phyloP scores from a whole-genome alignment of 2,329 filamentous ascomycete species.

The Talaromyces sp. region DNA sequence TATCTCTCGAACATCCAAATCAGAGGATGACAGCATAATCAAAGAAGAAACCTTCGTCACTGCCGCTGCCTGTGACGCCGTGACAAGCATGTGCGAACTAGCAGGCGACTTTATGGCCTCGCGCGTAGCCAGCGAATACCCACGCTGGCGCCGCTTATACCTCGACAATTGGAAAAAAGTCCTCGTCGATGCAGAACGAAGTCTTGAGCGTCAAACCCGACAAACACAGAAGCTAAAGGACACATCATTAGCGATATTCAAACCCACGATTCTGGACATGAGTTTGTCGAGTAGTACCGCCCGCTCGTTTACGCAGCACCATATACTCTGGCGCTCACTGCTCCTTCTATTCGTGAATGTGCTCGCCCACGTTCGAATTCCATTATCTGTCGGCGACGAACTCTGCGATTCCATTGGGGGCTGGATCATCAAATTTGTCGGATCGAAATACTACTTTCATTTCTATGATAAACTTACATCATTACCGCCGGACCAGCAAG shows the following conservation, averaged over 20 bases:
- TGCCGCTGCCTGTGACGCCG: constrained; percentile 65
- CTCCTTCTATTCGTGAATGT: constrained; percentile 39
- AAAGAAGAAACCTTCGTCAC: constrained; percentile 53
- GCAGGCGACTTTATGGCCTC: constrained; percentile 79
- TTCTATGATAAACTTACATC: background rate
- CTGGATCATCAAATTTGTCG: constrained; percentile 37
- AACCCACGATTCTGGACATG: constrained; percentile 15
- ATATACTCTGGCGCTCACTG: constrained; percentile 39
- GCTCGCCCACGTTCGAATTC: constrained; percentile 38
- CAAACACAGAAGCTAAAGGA: background rate
- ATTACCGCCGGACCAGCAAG: background rate
- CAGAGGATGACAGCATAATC: constrained; percentile 23
- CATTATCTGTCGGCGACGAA: constrained; percentile 39
- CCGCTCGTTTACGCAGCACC: constrained; percentile 38
- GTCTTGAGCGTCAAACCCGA: constrained; percentile 29
- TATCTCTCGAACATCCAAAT: constrained; percentile 53
- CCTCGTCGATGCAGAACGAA: constrained; percentile 35
- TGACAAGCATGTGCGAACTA: constrained; percentile 65
- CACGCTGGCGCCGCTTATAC: constrained; percentile 44
- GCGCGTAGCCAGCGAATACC: constrained; percentile 68
- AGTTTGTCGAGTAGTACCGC: constrained; percentile 24
- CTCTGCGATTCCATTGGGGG: constrained; percentile 39
- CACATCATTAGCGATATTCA: background rate
- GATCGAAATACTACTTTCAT: constrained; percentile 29
- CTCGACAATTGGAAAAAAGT: constrained; percentile 37